These are phyloP conservation scores for Eutrema heterophyllum DNA, from an alignment of 345 rosid genomes.

Conservation along the genomic window DNA sequence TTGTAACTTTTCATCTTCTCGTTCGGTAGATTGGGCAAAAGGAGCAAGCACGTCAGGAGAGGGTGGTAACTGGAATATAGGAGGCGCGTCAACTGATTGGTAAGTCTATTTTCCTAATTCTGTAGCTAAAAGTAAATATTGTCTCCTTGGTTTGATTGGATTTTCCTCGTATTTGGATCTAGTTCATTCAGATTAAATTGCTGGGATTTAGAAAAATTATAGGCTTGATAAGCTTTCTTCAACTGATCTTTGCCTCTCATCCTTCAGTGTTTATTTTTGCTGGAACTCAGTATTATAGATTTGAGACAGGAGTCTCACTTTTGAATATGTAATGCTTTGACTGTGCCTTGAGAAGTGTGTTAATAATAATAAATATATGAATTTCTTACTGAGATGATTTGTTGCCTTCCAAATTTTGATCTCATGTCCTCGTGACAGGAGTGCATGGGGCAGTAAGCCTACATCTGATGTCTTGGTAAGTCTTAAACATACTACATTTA, in stretches of 20 bases:
- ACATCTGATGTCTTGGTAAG: constrained; percentile 19
- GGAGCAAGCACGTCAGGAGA: constrained; percentile 62
- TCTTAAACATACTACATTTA: not conserved
- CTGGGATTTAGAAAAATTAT: not conserved
- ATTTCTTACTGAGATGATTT: not conserved
- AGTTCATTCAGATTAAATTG: not conserved
- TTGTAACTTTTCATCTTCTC: not conserved
- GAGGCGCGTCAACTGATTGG: constrained; percentile 55
- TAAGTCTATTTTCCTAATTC: constrained; percentile 21
- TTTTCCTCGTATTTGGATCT: not conserved
- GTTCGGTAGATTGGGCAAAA: constrained; percentile 52
- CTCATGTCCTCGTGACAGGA: constrained; percentile 9
- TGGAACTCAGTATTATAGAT: not conserved
- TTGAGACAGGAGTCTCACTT: not conserved
- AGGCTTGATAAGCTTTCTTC: not conserved
- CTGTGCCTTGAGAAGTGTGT: not conserved
- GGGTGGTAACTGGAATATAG: constrained; percentile 57
- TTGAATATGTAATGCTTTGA: not conserved
- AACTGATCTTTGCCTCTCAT: not conserved
- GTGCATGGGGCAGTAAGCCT: constrained; percentile 29
- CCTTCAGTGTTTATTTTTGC: not conserved
- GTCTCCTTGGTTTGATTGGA: not conserved
- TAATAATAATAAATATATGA: not conserved
- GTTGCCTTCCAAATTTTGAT: not conserved
- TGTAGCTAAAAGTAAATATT: not conserved